Percentiles rank a stretch among this genome's conserved stretches.
Evolutionary conservation across 148 eudicot genomes (phyloP).

Genomic region (Camellia granthamiana): DNA sequence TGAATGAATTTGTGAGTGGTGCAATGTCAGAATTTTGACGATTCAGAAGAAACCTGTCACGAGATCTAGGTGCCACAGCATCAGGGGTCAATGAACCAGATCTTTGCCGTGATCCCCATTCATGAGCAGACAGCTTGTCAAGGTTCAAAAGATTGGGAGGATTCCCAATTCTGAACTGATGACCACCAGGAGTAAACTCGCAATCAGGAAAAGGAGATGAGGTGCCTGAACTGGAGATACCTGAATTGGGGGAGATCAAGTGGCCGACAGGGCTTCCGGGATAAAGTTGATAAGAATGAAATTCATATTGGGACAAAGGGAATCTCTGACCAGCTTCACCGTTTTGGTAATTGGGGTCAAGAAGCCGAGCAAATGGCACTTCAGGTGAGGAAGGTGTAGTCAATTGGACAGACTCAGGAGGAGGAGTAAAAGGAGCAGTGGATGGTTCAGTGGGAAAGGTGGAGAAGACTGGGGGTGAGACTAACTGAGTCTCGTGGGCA

Average conservation of each 20-base stretch:
- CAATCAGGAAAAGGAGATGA: slow-evolving; percentile 82
- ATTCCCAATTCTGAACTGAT: slow-evolving; percentile 45
- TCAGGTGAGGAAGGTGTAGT: slow-evolving; percentile 98
- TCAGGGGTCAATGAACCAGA: slow-evolving; percentile 82
- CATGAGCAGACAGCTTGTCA: slow-evolving; percentile 41
- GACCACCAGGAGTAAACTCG: slow-evolving; percentile 40
- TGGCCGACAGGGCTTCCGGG: slow-evolving; percentile 92
- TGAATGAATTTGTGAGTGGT: slow-evolving; percentile 36
- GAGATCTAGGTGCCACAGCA: slow-evolving; percentile 40
- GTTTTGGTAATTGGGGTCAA: slow-evolving; percentile 59
- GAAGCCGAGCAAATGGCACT: slow-evolving; percentile 92
- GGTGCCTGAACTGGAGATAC: slow-evolving; percentile 76
- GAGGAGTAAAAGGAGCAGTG: slow-evolving; percentile 95
- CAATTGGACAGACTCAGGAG: slow-evolving; percentile 83
- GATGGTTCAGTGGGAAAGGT: slow-evolving; percentile 87
- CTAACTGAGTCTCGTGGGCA: slow-evolving; percentile 90
- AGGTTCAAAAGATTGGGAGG: slow-evolving; percentile 59
- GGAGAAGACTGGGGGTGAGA: slow-evolving; percentile 94
- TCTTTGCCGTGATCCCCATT: slow-evolving; percentile 67
- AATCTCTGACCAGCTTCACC: slow-evolving; percentile 46
- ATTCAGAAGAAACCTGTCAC: slow-evolving; percentile 33
- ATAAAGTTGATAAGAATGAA: slow-evolving; percentile 75
- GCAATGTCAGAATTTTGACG: slow-evolving; percentile 60
- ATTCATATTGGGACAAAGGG: slow-evolving; percentile 62
- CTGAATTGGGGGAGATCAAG: slow-evolving; percentile 89